Conservation (phyloP, 495 filamentous ascomycete species). For the Pyronema domesticum region DNA sequence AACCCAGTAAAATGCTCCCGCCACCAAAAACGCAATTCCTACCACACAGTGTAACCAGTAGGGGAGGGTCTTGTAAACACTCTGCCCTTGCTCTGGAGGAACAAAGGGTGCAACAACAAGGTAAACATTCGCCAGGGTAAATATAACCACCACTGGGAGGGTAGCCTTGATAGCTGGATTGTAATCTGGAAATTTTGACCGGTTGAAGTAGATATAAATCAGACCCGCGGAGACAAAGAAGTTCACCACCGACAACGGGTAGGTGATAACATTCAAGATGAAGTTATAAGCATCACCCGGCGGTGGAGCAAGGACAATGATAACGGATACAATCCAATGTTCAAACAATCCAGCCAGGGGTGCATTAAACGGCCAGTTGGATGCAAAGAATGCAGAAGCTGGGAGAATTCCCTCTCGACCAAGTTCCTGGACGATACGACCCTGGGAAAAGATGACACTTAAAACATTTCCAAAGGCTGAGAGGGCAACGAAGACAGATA, state of each 20-base stretch:
- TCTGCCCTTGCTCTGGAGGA: conserved; percentile 23
- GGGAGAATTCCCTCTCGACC: conserved; percentile 50
- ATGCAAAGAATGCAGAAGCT: conserved; percentile 42
- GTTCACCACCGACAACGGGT: conserved; percentile 36
- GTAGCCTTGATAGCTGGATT: conserved; percentile 19
- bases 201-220: conserved; percentile 30
- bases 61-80: conserved; percentile 17
- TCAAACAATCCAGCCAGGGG: conserved; percentile 44
- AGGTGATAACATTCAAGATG: conserved; percentile 36
- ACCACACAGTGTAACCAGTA: conserved; percentile 32
- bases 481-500: conserved; percentile 55
- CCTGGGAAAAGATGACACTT: conserved; percentile 36
- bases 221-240: conserved; percentile 33
- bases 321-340: conserved; percentile 41
- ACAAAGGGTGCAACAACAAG: conserved; percentile 31
- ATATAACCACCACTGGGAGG: conserved; percentile 25
- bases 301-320: conserved; percentile 45
- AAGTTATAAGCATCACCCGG: conserved; percentile 44
- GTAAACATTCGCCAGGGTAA: conserved; percentile 24
- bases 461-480: conserved; percentile 56
- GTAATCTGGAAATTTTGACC: conserved; percentile 28
- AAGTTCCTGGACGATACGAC: conserved; percentile 31
- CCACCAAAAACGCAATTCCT: conserved; percentile 26
- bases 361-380: conserved; percentile 47
- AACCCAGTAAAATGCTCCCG: conserved; percentile 29